A percentile compares a stretch with the other conserved stretches of the same genome.
Evolutionary conservation across 75 land plant species (phyloP).

Genomic region (Sequoiadendron giganteum): DNA sequence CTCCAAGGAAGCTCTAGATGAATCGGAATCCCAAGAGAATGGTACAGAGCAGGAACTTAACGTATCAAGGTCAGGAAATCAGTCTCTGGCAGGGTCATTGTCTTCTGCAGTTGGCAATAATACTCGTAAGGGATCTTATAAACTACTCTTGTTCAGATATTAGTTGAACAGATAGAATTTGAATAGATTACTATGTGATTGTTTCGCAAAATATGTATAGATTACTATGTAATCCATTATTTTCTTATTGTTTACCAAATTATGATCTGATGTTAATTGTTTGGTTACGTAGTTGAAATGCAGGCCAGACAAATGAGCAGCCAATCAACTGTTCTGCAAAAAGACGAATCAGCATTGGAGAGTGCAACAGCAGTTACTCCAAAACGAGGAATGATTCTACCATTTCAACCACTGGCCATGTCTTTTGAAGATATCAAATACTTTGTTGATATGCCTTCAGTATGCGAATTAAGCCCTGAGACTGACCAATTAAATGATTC

Average conservation of each 20-base stretch:
- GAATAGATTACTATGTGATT: background rate
- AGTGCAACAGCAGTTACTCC: slow-evolving; percentile 40
- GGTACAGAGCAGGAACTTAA: slow-evolving; percentile 16
- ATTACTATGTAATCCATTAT: background rate
- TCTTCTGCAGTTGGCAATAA: slow-evolving; percentile 44
- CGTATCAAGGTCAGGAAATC: background rate
- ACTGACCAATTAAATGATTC: background rate
- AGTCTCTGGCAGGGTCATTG: slow-evolving; percentile 20
- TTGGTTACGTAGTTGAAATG: slow-evolving; percentile 8
- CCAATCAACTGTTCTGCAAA: background rate
- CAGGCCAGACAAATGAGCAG: slow-evolving; percentile 36
- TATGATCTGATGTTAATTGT: background rate
- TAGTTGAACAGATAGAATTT: background rate
- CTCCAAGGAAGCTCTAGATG: slow-evolving; percentile 61
- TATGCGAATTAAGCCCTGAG: slow-evolving; percentile 18
- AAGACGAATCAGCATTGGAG: slow-evolving; percentile 18
- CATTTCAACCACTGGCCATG: slow-evolving; percentile 78
- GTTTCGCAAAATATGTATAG: background rate
- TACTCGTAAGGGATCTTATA: slow-evolving; percentile 25
- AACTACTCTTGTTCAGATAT: background rate
- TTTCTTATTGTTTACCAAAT: background rate
- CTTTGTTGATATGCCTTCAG: slow-evolving; percentile 79
- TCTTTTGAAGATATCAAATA: slow-evolving; percentile 78
- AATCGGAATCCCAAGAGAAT: slow-evolving; percentile 40
- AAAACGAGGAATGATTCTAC: slow-evolving; percentile 84